Evolutionary conservation across 805 yeast species (phyloP), one percentile per base, ranked within the genome.

Genomic region (Ogataea trehalophila): DNA sequence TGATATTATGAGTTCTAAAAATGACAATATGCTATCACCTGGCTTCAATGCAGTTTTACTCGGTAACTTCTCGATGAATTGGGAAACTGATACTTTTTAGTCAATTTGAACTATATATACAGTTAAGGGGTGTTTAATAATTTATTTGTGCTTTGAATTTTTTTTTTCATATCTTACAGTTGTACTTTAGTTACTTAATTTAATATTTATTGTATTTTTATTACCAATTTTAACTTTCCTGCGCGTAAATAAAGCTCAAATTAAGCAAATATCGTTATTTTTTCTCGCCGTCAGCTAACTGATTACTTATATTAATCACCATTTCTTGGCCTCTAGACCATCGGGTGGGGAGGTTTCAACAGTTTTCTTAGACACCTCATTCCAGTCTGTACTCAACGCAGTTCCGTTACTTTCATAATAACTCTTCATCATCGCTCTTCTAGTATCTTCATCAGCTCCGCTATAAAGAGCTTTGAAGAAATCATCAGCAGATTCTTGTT

Each of bases 401-500:
- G 99, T 94, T 18, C 99, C 99, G 57, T 87, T 85, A 56, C 96
- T 87, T 67, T 94, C 97, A n/a, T 80, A 74, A 59, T 79, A 94
- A 45, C 96, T 87, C 69, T 94, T 94, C 95, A 88, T 85, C 98
- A 94, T 94, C 2, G 99, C 99, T 44, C 95, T 74, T 55, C 73
- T 73, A 1, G 95, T 84, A 58, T 94, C 97, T 7, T 86, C 94
- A 61, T 90, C 95, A 0, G 95, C 92, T 53, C 77, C 82, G 26
- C 76, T 75, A 67, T 85, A 94, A 11, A 94, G 61, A 53, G 80
- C 74, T 56, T 80, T 77, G 69, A 94, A 94, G 58, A 94, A 91
- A 1, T 74, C 82, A 50, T 81, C 80, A 3, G 80, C 79, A 0
- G 66, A 71, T 3, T 76, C 80, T 1, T 68, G 73, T 6, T 69